Percentiles rank a stretch among this genome's conserved stretches.
These are phyloP conservation scores for Lycium ferocissimum DNA, from an alignment of 257 asterid species.

Conservation along the genomic window DNA sequence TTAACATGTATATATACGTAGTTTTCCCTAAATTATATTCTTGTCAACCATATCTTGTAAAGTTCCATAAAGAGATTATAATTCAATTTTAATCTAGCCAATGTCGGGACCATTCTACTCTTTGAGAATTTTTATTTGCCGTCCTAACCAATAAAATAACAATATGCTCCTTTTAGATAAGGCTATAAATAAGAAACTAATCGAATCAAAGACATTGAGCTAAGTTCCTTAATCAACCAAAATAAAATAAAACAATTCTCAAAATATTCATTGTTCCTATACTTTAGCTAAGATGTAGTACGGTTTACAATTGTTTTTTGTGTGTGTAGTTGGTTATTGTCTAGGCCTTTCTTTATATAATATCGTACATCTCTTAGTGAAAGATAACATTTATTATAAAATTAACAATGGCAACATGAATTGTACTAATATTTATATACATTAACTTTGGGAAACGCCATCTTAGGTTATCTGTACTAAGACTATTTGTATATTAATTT, in stretches of 20 bases:
- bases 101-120: not conserved
- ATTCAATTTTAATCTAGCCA: not conserved
- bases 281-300: not conserved
- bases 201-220: not conserved
- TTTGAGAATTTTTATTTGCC: conserved; percentile 23
- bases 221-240: not conserved
- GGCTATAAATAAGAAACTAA: not conserved
- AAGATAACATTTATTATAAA: not conserved
- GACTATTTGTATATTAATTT: conserved; percentile 30
- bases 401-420: not conserved
- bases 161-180: not conserved
- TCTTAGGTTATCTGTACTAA: conserved; percentile 46
- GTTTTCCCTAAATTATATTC: no score
- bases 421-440: conserved; percentile 10
- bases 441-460: conserved; percentile 35
- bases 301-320: not conserved
- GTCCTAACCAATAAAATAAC: not conserved
- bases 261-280: not conserved
- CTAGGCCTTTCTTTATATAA: not conserved
- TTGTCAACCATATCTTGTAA: not conserved
- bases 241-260: not conserved
- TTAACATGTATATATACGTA: no score
- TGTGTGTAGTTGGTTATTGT: not conserved
- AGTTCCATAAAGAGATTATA: not conserved
- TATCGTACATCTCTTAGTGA: not conserved